phyloP scores from a whole-genome alignment of 2,329 filamentous ascomycete genomes.

The Dissoconium aciculare region DNA sequence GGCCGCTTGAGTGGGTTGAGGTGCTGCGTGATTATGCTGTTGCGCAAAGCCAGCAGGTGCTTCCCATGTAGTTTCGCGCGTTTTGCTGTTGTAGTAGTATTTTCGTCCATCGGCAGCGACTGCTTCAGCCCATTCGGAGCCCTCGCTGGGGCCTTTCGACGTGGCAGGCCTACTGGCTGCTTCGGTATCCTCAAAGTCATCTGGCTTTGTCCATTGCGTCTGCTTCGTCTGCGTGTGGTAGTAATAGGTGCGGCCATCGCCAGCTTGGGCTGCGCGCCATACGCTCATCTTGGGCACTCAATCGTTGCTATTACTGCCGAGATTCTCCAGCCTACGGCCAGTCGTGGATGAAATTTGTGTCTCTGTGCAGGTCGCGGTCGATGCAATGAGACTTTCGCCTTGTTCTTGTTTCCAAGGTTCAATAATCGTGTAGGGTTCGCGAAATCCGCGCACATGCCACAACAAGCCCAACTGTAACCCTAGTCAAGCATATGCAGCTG shows the following conservation, averaged over 20 bases:
- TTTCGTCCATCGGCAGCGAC: conserved; percentile 72
- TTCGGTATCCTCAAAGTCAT: conserved; percentile 40
- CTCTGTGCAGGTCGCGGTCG: neutral
- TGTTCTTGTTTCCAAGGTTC: too few species aligned
- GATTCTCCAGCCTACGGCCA: too few species aligned
- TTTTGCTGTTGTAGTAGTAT: conserved; percentile 88
- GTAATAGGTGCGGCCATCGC: conserved; percentile 65
- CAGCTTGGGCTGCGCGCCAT: conserved; percentile 17
- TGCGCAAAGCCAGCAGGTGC: conserved; percentile 43
- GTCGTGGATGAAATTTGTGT: neutral
- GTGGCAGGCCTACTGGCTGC: conserved; percentile 49
- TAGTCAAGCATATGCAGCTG: too few species aligned
- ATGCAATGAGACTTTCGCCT: neutral
- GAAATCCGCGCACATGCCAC: too few species aligned
- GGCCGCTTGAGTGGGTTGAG: conserved; percentile 10
- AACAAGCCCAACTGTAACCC: too few species aligned
- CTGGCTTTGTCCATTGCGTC: conserved; percentile 89
- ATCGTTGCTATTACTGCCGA: too few species aligned
- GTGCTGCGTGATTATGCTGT: conserved; percentile 2
- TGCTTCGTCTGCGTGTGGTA: conserved; percentile 74
- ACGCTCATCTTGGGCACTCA: conserved; percentile 15
- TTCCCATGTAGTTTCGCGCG: conserved; percentile 85
- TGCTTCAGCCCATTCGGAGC: conserved; percentile 82
- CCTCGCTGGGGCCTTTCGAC: conserved; percentile 46
- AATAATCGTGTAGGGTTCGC: too few species aligned